phyloP scores from a whole-genome alignment of 1,139 yeast genomes.

The Scheffersomyces insectosa region DNA sequence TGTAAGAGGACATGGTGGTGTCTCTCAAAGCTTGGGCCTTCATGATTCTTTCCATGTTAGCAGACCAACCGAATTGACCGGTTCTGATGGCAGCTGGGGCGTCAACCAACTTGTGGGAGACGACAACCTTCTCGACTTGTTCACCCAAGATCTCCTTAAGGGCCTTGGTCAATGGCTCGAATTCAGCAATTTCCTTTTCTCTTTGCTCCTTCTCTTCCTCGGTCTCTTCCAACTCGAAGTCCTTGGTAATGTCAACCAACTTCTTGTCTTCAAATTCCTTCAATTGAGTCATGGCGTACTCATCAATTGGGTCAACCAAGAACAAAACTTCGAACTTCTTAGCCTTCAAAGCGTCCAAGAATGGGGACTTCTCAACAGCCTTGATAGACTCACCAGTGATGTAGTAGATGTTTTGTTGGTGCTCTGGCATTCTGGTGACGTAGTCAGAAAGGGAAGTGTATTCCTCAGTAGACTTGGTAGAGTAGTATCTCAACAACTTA shows the following conservation, averaged over 20 bases:
- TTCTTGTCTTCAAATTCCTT: slow-evolving; percentile 99
- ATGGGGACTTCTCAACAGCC: slow-evolving; percentile 99
- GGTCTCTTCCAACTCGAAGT: slow-evolving; percentile 98
- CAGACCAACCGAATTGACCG: slow-evolving; percentile 99
- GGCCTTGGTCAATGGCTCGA: slow-evolving; percentile 91
- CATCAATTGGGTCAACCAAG: slow-evolving; percentile 99
- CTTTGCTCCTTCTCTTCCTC: slow-evolving; percentile 95
- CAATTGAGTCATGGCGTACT: slow-evolving; percentile 98
- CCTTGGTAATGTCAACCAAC: slow-evolving; percentile 98
- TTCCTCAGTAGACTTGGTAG: slow-evolving; percentile 95
- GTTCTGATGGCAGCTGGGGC: slow-evolving; percentile 99
- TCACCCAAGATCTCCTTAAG: slow-evolving; percentile 97
- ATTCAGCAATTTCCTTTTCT: slow-evolving; percentile 91
- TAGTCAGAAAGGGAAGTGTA: slow-evolving; percentile 92
- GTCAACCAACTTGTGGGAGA: slow-evolving; percentile 94
- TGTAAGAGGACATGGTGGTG: slow-evolving; percentile 97
- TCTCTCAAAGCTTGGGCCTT: slow-evolving; percentile 99
- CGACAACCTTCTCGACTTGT: slow-evolving; percentile 98
- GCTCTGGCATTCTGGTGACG: slow-evolving; percentile 99
- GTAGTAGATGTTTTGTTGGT: slow-evolving; percentile 98
- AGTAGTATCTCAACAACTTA: slow-evolving; percentile 94
- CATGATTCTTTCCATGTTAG: slow-evolving; percentile 99
- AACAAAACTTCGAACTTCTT: slow-evolving; percentile 97
- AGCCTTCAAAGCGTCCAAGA: slow-evolving; percentile 98
- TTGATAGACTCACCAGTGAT: slow-evolving; percentile 98